Conservation (phyloP, 2,329 filamentous ascomycete genomes). For the Sclerotinia sclerotiorum region DNA sequence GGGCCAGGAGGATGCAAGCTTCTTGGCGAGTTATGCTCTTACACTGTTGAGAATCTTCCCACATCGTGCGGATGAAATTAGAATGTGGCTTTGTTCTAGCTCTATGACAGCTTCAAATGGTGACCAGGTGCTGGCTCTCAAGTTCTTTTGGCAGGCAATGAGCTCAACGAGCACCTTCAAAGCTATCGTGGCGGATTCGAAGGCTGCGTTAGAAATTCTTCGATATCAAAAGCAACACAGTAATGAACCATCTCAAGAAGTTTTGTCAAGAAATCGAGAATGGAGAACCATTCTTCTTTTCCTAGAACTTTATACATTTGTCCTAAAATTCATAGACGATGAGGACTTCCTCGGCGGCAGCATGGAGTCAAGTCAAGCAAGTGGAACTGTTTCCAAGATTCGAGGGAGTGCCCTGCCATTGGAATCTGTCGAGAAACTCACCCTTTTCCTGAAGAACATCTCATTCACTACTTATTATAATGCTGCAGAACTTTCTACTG, state of each 20-base stretch:
- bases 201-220: slow-evolving; percentile 55
- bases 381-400: slow-evolving; percentile 49
- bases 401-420: slow-evolving; percentile 68
- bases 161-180: slow-evolving; percentile 57
- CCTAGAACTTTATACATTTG: slow-evolving; percentile 89
- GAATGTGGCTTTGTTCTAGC: slow-evolving; percentile 89
- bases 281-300: slow-evolving; percentile 91
- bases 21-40: slow-evolving; percentile 82
- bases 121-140: slow-evolving; percentile 62
- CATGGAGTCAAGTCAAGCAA: slow-evolving; percentile 43
- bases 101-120: slow-evolving; percentile 39
- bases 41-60: slow-evolving; percentile 86
- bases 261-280: slow-evolving; percentile 49
- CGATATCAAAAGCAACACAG: slow-evolving; percentile 32
- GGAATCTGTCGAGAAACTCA: slow-evolving; percentile 69
- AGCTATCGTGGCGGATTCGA: slow-evolving; percentile 56
- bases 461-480: slow-evolving; percentile 89
- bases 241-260: slow-evolving; percentile 20
- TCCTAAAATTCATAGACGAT: slow-evolving; percentile 90
- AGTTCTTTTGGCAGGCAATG: slow-evolving; percentile 79
- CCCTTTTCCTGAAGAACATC: slow-evolving; percentile 84
- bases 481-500: slow-evolving; percentile 60
- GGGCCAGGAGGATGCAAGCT: slow-evolving; percentile 57
- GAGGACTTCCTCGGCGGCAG: slow-evolving; percentile 82
- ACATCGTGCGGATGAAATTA: slow-evolving; percentile 77